A percentile compares a stretch with the other conserved stretches of the same genome.
These are phyloP conservation scores for Pleurotus salmoneostramineus DNA, from an alignment of 768 basidiomycete genomes.

Conservation along the genomic window DNA sequence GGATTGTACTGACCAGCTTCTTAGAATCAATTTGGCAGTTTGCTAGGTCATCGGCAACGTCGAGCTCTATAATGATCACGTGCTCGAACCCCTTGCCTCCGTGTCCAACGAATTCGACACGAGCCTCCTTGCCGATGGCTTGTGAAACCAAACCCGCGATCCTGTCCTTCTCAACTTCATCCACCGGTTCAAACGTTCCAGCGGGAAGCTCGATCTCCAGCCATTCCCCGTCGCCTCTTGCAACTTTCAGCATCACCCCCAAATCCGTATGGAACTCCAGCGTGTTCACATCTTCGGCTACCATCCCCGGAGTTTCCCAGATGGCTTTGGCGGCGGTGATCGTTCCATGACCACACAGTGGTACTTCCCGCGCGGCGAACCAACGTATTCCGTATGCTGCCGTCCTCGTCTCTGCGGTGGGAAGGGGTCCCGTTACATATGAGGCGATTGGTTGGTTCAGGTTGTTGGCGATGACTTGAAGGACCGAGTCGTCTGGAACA, in stretches of 20 bases:
- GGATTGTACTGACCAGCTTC: slow-evolving; percentile 27
- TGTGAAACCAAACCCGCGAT: slow-evolving; percentile 25
- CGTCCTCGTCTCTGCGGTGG: slow-evolving; percentile 18
- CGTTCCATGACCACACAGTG: slow-evolving; percentile 39
- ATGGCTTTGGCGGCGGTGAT: slow-evolving; percentile 40
- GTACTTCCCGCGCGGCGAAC: slow-evolving; percentile 24
- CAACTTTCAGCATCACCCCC: slow-evolving; percentile 23
- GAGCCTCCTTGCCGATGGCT: slow-evolving; percentile 34
- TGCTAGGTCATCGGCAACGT: slow-evolving; percentile 30
- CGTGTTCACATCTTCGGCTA: slow-evolving; percentile 20
- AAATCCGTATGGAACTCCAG: slow-evolving; percentile 29
- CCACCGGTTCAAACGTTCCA: slow-evolving; percentile 18
- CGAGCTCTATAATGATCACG: slow-evolving; percentile 40
- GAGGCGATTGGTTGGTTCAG: slow-evolving; percentile 42
- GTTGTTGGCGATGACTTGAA: slow-evolving; percentile 33
- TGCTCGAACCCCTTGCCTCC: slow-evolving; percentile 28
- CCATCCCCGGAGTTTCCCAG: slow-evolving; percentile 25
- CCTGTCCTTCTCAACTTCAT: slow-evolving; percentile 23
- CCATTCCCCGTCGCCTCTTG: slow-evolving; percentile 23
- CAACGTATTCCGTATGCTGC: slow-evolving; percentile 34
- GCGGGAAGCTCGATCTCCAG: slow-evolving; percentile 36
- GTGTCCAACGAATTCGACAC: slow-evolving; percentile 29
- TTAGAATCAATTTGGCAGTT: slow-evolving; percentile 23
- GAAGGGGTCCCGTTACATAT: slow-evolving; percentile 25
- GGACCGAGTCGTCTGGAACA: slow-evolving; percentile 19